phyloP scores from a whole-genome alignment of 1,139 yeast genomes.

The Blastobotrys apis region DNA sequence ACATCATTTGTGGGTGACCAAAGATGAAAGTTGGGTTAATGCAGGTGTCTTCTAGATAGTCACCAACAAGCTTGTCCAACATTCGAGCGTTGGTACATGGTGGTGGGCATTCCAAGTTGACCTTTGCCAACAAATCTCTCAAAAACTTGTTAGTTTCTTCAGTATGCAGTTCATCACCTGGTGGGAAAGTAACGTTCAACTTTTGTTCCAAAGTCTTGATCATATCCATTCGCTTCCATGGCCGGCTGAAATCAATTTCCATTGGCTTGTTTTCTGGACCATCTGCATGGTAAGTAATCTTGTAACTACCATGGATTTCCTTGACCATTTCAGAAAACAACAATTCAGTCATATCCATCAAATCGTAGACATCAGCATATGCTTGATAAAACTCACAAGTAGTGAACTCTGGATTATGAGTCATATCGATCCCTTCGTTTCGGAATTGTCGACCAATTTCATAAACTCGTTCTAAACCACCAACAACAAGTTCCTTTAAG shows the following conservation, averaged over 20 bases:
- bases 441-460: slow-evolving; percentile 99
- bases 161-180: slow-evolving; percentile 93
- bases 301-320: slow-evolving; percentile 85
- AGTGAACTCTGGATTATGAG: slow-evolving; percentile 98
- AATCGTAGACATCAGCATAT: slow-evolving; percentile 86
- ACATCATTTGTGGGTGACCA: slow-evolving; percentile 99
- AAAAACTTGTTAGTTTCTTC: slow-evolving; percentile 89
- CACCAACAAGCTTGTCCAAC: slow-evolving; percentile 98
- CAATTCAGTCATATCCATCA: slow-evolving; percentile 95
- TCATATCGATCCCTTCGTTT: slow-evolving; percentile 97
- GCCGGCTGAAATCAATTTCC: slow-evolving; percentile 85
- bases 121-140: slow-evolving; percentile 69
- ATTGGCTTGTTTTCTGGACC: slow-evolving; percentile 74
- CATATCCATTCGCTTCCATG: slow-evolving; percentile 98
- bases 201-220: slow-evolving; percentile 90
- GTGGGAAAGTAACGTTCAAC: slow-evolving; percentile 85
- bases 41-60: slow-evolving; percentile 77
- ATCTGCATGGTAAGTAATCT: slow-evolving; percentile 84
- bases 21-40: slow-evolving; percentile 96
- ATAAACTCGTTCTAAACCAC: slow-evolving; percentile 97
- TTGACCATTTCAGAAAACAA: slow-evolving; percentile 97
- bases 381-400: slow-evolving; percentile 97
- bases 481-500: slow-evolving; percentile 94
- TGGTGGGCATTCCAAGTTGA: slow-evolving; percentile 88
- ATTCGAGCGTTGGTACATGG: slow-evolving; percentile 98